Base-by-base conservation (phyloP, 1,284 basidiomycete genomes). In the Thelephora terrestris region DNA sequence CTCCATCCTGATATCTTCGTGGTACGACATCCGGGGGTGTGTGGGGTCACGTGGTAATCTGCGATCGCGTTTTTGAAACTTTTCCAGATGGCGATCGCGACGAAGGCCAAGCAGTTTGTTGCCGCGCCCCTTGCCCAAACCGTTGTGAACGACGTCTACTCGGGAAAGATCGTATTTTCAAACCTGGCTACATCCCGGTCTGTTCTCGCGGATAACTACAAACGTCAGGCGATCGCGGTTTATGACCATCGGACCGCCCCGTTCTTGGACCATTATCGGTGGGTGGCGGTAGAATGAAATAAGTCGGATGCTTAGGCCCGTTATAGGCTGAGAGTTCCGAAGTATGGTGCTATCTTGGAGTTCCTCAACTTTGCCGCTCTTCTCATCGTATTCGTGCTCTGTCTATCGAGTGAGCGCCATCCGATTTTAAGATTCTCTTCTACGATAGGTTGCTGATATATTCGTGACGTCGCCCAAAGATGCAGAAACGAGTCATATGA, bases 151-250 rank as follows among this genome's bases (percentile, higher is more conserved):
- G 84, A 91, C 50, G 85, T 94, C 34, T 85, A 91, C 62, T 70
- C 76, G 3, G 91, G 85, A 14, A 71, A 75, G 12, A 76, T 89
- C 34, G 71, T 86, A 14, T 85, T 85, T 53, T 76, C 80, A 7
- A 42, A 14, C 21, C 67, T 81, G 44, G 68, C 77, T 2, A 78
- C 82, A 2, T 75, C 72, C 47, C 76, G 81, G 23, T 85, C 88
- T 2, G 75, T 94, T 48, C 72, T 93, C 9, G 79, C 84, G 24
- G 91, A 93, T 63, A 88, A 89, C 58, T 93, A 93, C 67, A 87
- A 92, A 58, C 80, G 81, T 27, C 75, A 78, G 29, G 73, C 76
- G 4, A 85, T 88, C 47, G 75, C 85, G 57, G 69, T 87, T 10
- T 92, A 93, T 58, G 78, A 92, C 57, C 74, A 76, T 17, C 75